Conservation (phyloP, 371 early-diverging fungal genomes). For the Apophysomyces trapeziformis region DNA sequence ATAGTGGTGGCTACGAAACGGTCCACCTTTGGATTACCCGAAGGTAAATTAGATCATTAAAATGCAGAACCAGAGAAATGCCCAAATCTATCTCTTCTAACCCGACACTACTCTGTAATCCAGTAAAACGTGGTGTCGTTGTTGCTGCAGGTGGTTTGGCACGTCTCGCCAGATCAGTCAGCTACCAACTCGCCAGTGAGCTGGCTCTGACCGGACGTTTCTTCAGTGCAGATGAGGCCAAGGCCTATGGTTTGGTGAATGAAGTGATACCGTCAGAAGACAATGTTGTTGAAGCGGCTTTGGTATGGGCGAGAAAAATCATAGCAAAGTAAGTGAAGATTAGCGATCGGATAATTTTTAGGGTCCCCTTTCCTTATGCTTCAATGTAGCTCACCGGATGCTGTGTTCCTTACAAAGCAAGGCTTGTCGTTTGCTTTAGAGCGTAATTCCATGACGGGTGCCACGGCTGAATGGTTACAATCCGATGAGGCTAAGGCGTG, state of each 20-base stretch:
- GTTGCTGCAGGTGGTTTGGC: conserved; percentile 53
- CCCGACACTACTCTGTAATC: not conserved
- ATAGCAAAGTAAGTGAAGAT: conserved; percentile 36
- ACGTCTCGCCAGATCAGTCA: conserved; percentile 43
- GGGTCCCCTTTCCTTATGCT: not conserved
- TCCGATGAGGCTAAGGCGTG: conserved; percentile 43
- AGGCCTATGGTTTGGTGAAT: conserved; percentile 51
- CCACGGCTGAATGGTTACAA: conserved; percentile 40
- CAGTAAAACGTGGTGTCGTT: conserved; percentile 51
- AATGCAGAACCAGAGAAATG: not conserved
- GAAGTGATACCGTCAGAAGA: conserved; percentile 39
- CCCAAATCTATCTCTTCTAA: not conserved
- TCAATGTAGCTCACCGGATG: conserved; percentile 45
- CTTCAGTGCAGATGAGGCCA: conserved; percentile 46
- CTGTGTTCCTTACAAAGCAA: conserved; percentile 48
- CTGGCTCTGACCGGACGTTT: conserved; percentile 53
- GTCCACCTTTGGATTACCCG: conserved; percentile 52
- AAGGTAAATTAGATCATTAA: conserved; percentile 22
- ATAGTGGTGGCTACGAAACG: conserved; percentile 52
- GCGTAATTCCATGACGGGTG: conserved; percentile 39
- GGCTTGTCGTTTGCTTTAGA: conserved; percentile 48
- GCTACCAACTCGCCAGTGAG: conserved; percentile 52
- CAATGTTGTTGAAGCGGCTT: conserved; percentile 41
- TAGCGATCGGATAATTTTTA: not conserved
- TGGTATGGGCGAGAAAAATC: conserved; percentile 43